A percentile compares a stretch with the other conserved stretches of the same genome.
phyloP scores from a whole-genome alignment of 2,329 filamentous ascomycete species.

The Alternaria consortialis region DNA sequence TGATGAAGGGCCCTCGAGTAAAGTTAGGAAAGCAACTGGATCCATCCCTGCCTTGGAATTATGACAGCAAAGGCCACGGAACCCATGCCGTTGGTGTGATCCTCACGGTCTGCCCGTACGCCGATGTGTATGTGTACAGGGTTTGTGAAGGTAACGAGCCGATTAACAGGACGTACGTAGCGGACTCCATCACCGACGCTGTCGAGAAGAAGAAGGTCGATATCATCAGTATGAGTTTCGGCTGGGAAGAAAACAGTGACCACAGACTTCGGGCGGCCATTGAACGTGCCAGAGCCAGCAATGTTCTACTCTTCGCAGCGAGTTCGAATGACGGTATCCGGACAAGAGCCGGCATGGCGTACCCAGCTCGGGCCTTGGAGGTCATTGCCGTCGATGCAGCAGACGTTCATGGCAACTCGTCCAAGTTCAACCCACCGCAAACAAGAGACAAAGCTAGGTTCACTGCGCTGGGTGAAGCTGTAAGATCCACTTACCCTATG shows the following conservation, averaged over 20 bases:
- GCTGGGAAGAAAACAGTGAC: constrained; percentile 5
- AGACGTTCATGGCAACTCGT: constrained; percentile 5
- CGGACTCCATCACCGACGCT: constrained; percentile 20
- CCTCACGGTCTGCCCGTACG: constrained; percentile 21
- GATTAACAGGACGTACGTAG: constrained; percentile 6
- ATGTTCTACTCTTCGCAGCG: constrained; percentile 12
- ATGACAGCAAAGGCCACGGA: constrained; percentile 16
- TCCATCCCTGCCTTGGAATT: not conserved
- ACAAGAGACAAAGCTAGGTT: not conserved
- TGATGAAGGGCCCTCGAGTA: not conserved
- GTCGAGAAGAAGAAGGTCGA: constrained; percentile 20
- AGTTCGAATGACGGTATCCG: constrained; percentile 15
- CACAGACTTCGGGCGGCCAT: constrained; percentile 1
- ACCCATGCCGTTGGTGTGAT: constrained; percentile 20
- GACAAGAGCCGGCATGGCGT: constrained; percentile 10
- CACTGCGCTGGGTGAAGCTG: not conserved
- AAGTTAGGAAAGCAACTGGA: not conserved
- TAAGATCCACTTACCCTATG: not conserved
- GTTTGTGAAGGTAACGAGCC: not conserved
- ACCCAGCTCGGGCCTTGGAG: constrained; percentile 16
- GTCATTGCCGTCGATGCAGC: constrained; percentile 23
- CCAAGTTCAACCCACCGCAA: constrained; percentile 10
- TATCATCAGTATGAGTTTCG: constrained; percentile 24
- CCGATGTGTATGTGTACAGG: constrained; percentile 20
- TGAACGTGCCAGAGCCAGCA: not conserved